Evolutionary conservation across 148 eudicot genomes (phyloP).

Genomic region (Amaranthus palmeri): DNA sequence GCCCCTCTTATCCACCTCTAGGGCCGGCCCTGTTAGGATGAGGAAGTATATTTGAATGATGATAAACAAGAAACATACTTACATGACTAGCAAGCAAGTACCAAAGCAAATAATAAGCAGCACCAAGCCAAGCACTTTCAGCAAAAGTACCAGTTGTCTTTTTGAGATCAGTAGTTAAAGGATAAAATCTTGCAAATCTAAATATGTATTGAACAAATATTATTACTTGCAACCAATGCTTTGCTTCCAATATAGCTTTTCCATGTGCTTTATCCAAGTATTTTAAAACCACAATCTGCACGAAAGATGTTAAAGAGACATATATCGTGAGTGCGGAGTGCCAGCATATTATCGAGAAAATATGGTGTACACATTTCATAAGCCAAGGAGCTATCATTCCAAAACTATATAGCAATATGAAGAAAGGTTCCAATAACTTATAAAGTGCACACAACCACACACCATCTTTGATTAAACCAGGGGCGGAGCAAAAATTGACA

Average conservation of each 20-base stretch:
- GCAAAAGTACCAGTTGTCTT: constrained; percentile 95
- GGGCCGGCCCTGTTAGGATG: too few relatives aligned
- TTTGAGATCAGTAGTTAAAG: constrained; percentile 82
- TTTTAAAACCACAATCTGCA: constrained; percentile 84
- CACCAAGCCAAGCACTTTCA: constrained; percentile 99
- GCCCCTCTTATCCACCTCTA: too few relatives aligned
- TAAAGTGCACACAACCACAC: too few relatives aligned
- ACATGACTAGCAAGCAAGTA: constrained; percentile 99
- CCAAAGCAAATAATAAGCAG: constrained; percentile 77
- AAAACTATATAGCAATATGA: too few relatives aligned
- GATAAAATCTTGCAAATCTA: constrained; percentile 63
- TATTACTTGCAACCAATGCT: constrained; percentile 62
- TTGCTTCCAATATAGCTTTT: constrained; percentile 69
- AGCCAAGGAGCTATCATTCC: too few relatives aligned
- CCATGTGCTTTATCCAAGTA: constrained; percentile 70
- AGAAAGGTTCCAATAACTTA: too few relatives aligned
- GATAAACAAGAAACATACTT: constrained; percentile 25
- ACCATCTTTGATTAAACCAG: too few relatives aligned
- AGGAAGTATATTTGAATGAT: too few relatives aligned
- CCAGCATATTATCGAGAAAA: too few relatives aligned
- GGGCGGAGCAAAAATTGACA: too few relatives aligned
- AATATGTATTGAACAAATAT: constrained; percentile 80
- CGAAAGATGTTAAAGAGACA: not conserved
- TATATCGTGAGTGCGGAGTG: too few relatives aligned
- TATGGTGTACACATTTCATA: too few relatives aligned